These are phyloP conservation scores for Colletotrichum viniferum DNA, from an alignment of 2,329 filamentous ascomycete species.

Conservation along the genomic window DNA sequence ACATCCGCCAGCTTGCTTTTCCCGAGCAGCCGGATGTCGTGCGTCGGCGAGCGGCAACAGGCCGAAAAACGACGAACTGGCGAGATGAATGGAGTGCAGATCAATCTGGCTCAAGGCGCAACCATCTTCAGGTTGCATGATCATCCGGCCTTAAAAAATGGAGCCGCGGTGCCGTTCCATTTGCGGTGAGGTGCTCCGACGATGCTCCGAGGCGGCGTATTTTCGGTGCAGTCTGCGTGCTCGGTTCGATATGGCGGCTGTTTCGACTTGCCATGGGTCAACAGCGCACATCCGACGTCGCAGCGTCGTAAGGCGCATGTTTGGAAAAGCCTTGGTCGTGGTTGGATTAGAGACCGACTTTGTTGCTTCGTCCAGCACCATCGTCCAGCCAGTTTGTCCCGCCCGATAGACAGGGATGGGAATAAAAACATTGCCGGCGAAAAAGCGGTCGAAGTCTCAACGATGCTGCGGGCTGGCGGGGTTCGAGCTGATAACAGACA, in stretches of 20 bases:
- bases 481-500: background rate
- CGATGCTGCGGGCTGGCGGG: background rate
- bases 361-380: background rate
- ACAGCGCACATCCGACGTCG: background rate
- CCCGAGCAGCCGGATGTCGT: background rate
- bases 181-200: background rate
- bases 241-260: background rate
- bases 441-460: background rate
- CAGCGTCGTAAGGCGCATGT: background rate
- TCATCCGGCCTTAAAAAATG: constrained; percentile 16
- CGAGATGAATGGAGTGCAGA: background rate
- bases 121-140: constrained; percentile 12
- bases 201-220: constrained; percentile 1
- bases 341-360: background rate
- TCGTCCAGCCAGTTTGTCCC: background rate
- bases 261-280: constrained; percentile 1
- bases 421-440: background rate
- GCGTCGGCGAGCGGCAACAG: background rate
- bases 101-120: constrained; percentile 5
- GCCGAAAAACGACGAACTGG: background rate
- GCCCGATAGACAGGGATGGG: background rate
- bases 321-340: background rate
- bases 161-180: constrained; percentile 8
- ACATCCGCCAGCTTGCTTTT: background rate
- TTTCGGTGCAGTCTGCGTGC: background rate